phyloP scores from a whole-genome alignment of 169 alveolate genomes.

The Theileria parva region DNA sequence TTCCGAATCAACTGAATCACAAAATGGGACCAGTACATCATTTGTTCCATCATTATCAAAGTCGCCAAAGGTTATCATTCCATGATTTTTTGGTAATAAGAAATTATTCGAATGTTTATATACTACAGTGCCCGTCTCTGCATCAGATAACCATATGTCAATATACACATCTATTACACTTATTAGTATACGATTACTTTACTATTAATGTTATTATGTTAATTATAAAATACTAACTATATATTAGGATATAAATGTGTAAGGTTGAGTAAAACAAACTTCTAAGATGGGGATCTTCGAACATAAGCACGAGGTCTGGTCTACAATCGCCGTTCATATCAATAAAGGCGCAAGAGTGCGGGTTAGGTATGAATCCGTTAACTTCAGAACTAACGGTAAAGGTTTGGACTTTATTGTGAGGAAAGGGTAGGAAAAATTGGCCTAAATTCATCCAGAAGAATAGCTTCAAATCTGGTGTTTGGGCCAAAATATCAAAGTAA shows the following conservation, averaged over 20 bases:
- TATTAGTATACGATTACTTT: neutral
- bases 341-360: slow-evolving; percentile 82
- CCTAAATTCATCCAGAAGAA: slow-evolving; percentile 73
- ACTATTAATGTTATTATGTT: neutral
- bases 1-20: slow-evolving; percentile 41
- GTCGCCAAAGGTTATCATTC: slow-evolving; percentile 76
- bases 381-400: slow-evolving; percentile 35
- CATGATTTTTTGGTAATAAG: slow-evolving; percentile 62
- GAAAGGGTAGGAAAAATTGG: slow-evolving; percentile 51
- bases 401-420: slow-evolving; percentile 49
- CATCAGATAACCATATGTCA: neutral
- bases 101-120: slow-evolving; percentile 10
- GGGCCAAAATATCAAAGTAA: slow-evolving; percentile 71
- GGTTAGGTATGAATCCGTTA: slow-evolving; percentile 67
- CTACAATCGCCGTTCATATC: slow-evolving; percentile 86
- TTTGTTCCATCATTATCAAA: slow-evolving; percentile 82
- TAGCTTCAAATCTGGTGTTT: slow-evolving; percentile 53
- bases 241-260: too few relatives aligned
- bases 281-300: slow-evolving; percentile 40
- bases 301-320: slow-evolving; percentile 79
- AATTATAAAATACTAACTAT: neutral
- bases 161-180: neutral
- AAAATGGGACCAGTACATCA: slow-evolving; percentile 77
- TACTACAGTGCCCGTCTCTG: neutral
- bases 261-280: neutral